phyloP scores from a whole-genome alignment of 2,329 filamentous ascomycete genomes.

The Lizonia empirigonia region DNA sequence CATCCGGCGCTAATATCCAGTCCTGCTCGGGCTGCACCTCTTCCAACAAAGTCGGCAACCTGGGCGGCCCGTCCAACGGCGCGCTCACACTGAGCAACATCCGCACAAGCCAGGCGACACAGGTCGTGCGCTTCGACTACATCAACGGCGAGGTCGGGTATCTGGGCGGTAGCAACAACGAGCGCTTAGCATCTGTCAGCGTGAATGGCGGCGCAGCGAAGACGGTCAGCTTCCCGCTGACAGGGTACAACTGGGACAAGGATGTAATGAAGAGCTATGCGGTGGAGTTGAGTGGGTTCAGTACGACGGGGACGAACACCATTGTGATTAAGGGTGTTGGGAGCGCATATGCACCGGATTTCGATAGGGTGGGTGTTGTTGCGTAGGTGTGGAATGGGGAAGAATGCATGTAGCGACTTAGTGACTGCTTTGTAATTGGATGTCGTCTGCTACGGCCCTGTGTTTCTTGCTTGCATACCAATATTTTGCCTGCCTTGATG shows the following conservation, averaged over 20 bases:
- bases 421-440: too few relatives aligned
- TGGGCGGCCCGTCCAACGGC: conserved; percentile 23
- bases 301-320: conserved; percentile 21
- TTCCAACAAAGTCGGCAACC: conserved; percentile 24
- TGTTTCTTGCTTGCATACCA: too few relatives aligned
- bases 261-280: conserved; percentile 22
- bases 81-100: conserved; percentile 25
- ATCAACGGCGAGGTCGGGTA: conserved; percentile 27
- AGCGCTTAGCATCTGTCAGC: conserved; percentile 25
- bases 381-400: not conserved
- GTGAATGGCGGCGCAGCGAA: conserved; percentile 26
- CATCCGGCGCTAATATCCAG: conserved; percentile 20
- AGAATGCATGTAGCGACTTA: too few relatives aligned
- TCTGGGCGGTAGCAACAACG: conserved; percentile 24
- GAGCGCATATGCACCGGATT: conserved; percentile 20
- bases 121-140: conserved; percentile 25
- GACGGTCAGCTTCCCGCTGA: conserved; percentile 27
- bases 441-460: too few relatives aligned
- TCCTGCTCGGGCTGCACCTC: conserved; percentile 26
- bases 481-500: too few relatives aligned
- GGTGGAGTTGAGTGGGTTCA: conserved; percentile 25
- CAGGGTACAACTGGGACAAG: conserved; percentile 26
- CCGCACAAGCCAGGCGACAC: conserved; percentile 23
- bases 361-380: conserved; percentile 24
- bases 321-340: conserved; percentile 22